Base-by-base conservation (phyloP, 2,329 filamentous ascomycete species). In the Cryphonectria carpinicola region DNA sequence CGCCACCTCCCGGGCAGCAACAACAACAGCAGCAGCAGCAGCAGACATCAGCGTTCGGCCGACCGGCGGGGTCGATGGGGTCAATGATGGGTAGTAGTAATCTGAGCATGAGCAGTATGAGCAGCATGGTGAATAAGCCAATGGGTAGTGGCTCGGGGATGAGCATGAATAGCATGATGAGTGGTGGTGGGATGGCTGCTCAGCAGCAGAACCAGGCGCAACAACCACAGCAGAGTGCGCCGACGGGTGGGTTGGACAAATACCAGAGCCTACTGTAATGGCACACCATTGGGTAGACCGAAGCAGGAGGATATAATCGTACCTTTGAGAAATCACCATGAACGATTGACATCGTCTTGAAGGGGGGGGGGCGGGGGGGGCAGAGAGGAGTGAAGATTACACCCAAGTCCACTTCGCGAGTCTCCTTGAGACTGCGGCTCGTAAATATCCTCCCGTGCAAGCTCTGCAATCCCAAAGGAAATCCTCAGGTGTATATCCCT, bases 181-280 rank as follows among this genome's bases (percentile, higher is more conserved):
- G 71, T 25, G 69, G 72, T 69, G 73, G 74, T 74, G 78, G 79
- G 72, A 75, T 76, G 74, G 77, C 78, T 74, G 73, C 75, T 25
- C 32, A 32, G 3, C 32, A 32, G 8, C 74, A 74, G 28, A 37
- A 37, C 37, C 78, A 78, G 52, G 80, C 79, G 68, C 78, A 78
- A 54, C 78, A 76, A n/a, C 71, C 74, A 60, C 79, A 81, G 69
- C 80, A 76, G 67, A 73, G 73, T n/a, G 54, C 60, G 25, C 71
- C 79, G 70, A 85, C 84, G 75, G 84, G 85, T 6, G 89, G 89
- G 0, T 81, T 92, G 80, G 89, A 91, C 79, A 90, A 89, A 80
- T 92, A 92, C 74, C 87, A 90, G 79, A 92, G 90, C 81, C 78
- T 92, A 74, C 79, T 92, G 75, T 92, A 81, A 71, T 60, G 66